Evolutionary conservation across 2,329 filamentous ascomycete genomes (phyloP).

Genomic region (Aspergillus fischeri): DNA sequence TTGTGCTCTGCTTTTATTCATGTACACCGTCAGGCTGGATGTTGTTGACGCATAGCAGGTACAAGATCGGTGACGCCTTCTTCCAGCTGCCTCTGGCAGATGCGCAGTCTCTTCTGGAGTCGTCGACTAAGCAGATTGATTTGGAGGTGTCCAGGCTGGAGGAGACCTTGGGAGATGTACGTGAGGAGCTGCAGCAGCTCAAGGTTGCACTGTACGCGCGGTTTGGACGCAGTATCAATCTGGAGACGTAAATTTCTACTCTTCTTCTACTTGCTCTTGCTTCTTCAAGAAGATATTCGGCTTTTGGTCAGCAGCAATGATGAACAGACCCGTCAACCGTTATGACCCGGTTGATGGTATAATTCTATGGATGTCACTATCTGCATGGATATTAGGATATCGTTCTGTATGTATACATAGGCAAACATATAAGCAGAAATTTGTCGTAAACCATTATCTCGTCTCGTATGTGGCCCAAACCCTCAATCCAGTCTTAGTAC

Average conservation of each 20-base stretch:
- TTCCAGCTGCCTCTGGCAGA: slow-evolving; percentile 78
- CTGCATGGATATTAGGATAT: background rate
- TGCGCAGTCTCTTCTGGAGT: slow-evolving; percentile 77
- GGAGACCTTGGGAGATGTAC: slow-evolving; percentile 67
- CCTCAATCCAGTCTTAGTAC: background rate
- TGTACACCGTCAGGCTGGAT: background rate
- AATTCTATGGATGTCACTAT: background rate
- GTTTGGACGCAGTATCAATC: slow-evolving; percentile 94
- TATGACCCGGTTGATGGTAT: background rate
- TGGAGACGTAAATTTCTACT: slow-evolving; percentile 64
- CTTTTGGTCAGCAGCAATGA: background rate
- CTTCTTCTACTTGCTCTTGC: background rate
- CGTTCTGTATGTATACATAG: background rate
- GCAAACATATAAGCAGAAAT: slow-evolving; percentile 7
- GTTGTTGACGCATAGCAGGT: slow-evolving; percentile 52
- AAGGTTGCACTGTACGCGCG: slow-evolving; percentile 92
- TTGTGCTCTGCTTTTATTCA: background rate
- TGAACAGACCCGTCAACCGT: background rate
- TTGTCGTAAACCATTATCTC: slow-evolving; percentile 13
- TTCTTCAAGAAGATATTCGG: slow-evolving; percentile 1
- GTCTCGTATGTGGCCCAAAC: slow-evolving; percentile 2
- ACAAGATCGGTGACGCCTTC: slow-evolving; percentile 96
- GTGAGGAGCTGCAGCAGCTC: slow-evolving; percentile 82
- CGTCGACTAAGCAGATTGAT: slow-evolving; percentile 69
- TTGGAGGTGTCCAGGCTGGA: slow-evolving; percentile 71